Conservation (phyloP, 352 stramenopile genomes). For the Pythium aphanidermatum region DNA sequence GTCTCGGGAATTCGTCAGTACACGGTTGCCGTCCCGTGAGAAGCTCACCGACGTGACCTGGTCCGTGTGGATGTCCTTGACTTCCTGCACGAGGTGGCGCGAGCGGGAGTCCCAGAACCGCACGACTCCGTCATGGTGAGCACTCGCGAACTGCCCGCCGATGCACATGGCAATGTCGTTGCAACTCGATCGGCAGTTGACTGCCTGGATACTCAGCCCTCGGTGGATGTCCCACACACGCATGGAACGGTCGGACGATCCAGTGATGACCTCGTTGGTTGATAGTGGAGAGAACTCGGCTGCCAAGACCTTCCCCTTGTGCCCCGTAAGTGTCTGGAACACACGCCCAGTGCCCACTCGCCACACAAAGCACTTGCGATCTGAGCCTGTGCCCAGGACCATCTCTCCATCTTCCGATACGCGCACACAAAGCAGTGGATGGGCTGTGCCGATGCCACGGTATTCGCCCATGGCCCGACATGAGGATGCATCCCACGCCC, state of each 20-base stretch:
- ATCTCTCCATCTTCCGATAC: conserved; percentile 71
- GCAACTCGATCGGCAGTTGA: conserved; percentile 77
- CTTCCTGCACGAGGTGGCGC: conserved; percentile 43
- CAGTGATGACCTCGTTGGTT: conserved; percentile 65
- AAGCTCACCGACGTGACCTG: conserved; percentile 79
- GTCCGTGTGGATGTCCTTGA: conserved; percentile 49
- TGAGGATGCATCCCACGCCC: conserved; percentile 62
- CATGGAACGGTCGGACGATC: conserved; percentile 67
- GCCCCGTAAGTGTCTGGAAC: conserved; percentile 75
- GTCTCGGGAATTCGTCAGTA: conserved; percentile 78
- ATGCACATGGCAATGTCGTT: conserved; percentile 65
- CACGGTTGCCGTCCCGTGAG: conserved; percentile 19
- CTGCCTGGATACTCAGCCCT: conserved; percentile 58
- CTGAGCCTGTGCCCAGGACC: conserved; percentile 72
- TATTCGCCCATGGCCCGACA: conserved; percentile 63
- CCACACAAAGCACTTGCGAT: conserved; percentile 84
- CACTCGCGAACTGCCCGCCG: conserved; percentile 66
- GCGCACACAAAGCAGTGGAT: conserved; percentile 77
- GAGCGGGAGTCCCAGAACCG: conserved; percentile 74
- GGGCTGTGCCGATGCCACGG: conserved; percentile 62
- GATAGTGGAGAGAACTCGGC: conserved; percentile 62
- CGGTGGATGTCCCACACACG: conserved; percentile 69
- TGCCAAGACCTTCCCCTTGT: conserved; percentile 81
- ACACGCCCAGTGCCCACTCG: conserved; percentile 73
- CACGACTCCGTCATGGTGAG: conserved; percentile 70